These are phyloP conservation scores for Helminthosporium solani DNA, from an alignment of 2,329 filamentous ascomycete genomes.

Conservation along the genomic window DNA sequence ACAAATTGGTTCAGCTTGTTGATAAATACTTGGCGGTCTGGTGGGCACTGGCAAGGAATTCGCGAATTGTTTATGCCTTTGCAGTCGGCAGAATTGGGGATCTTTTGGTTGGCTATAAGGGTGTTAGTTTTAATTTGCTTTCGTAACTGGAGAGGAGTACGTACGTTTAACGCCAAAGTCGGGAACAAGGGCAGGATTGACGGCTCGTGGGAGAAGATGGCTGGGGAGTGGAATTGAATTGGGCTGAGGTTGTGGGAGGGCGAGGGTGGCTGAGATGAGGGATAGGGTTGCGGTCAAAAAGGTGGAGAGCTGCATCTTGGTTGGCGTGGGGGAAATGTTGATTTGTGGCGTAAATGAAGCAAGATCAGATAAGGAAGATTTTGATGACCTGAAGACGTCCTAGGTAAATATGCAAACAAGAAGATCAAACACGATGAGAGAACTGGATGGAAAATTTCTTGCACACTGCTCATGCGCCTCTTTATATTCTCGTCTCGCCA, in stretches of 20 bases:
- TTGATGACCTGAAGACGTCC: too few relatives aligned
- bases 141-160: too few relatives aligned
- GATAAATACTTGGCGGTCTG: slow-evolving; percentile 11
- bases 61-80: slow-evolving; percentile 8
- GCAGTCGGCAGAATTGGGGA: slow-evolving; percentile 13
- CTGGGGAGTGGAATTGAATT: neutral
- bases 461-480: neutral
- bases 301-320: neutral
- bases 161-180: slow-evolving; percentile 14
- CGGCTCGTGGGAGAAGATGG: neutral
- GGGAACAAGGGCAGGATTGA: slow-evolving; percentile 14
- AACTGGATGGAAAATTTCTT: too few relatives aligned
- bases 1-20: slow-evolving; percentile 7
- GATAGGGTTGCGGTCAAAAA: neutral
- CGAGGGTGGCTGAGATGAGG: neutral
- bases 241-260: neutral
- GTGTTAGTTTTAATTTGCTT: too few relatives aligned
- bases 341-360: neutral
- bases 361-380: too few relatives aligned
- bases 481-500: neutral
- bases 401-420: too few relatives aligned
- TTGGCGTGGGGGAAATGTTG: neutral
- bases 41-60: slow-evolving; percentile 17
- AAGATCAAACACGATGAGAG: too few relatives aligned
- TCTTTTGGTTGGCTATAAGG: slow-evolving; percentile 9